A percentile compares a stretch with the other conserved stretches of the same genome.
phyloP scores from a whole-genome alignment of 345 rosid genomes.

The Turritis glabra region DNA sequence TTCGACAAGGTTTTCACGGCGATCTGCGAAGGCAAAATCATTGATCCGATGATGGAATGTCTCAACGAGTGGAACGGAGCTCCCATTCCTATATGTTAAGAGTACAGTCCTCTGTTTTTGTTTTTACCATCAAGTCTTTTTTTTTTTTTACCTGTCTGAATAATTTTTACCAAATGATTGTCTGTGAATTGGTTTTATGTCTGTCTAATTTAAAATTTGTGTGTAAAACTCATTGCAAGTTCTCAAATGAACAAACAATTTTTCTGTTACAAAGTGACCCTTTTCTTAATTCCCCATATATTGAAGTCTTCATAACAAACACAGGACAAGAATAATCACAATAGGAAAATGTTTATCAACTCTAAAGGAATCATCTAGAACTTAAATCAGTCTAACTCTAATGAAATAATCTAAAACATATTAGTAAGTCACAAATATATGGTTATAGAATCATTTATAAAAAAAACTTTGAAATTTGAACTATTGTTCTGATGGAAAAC shows the following conservation, averaged over 20 bases:
- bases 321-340: no score
- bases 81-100: slow-evolving; percentile 59
- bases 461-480: background rate
- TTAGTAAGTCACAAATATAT: background rate
- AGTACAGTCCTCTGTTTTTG: slow-evolving; percentile 10
- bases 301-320: background rate
- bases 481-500: background rate
- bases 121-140: background rate
- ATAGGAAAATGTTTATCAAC: background rate
- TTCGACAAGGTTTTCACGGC: slow-evolving; percentile 66
- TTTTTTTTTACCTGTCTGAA: slow-evolving; percentile 3
- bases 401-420: background rate
- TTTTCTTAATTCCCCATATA: background rate
- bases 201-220: slow-evolving; percentile 6
- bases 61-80: slow-evolving; percentile 78
- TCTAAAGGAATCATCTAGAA: background rate
- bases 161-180: slow-evolving; percentile 22
- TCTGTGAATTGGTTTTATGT: slow-evolving; percentile 32
- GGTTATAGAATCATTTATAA: background rate
- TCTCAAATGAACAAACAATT: slow-evolving; percentile 29
- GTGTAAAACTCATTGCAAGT: slow-evolving; percentile 35
- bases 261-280: slow-evolving; percentile 33
- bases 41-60: slow-evolving; percentile 72
- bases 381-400: background rate
- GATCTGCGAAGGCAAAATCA: slow-evolving; percentile 59